A percentile compares a stretch with the other conserved stretches of the same genome.
These are phyloP conservation scores for Trametes pubescens DNA, from an alignment of 1,284 basidiomycete species.

Conservation along the genomic window DNA sequence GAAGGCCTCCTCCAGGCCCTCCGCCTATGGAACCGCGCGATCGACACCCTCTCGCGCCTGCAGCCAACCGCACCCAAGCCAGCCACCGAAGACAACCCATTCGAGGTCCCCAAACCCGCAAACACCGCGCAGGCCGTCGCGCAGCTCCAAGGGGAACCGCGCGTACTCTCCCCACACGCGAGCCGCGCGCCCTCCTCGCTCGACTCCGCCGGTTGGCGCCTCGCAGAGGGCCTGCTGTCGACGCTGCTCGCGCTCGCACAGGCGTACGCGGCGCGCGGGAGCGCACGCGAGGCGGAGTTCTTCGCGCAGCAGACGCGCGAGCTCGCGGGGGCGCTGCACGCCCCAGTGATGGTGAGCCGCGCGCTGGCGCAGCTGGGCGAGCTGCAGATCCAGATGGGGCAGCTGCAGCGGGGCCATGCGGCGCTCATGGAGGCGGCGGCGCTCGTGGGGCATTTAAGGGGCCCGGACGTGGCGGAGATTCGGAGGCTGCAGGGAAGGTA, in stretches of 20 bases:
- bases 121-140: conserved; percentile 9
- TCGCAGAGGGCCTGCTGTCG: conserved; percentile 73
- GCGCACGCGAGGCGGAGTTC: conserved; percentile 83
- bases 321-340: conserved; percentile 71
- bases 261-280: conserved; percentile 75
- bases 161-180: conserved; percentile 35
- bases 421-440: conserved; percentile 61
- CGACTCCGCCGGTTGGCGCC: conserved; percentile 76
- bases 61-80: conserved; percentile 47
- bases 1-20: conserved; percentile 74
- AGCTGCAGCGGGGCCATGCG: conserved; percentile 60
- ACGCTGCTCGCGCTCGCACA: conserved; percentile 71
- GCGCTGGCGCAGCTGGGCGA: conserved; percentile 74
- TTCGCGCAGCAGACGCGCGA: conserved; percentile 79
- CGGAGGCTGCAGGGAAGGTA: conserved; percentile 69
- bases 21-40: conserved; percentile 82
- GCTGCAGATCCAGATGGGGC: conserved; percentile 68
- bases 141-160: conserved; percentile 15
- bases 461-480: conserved; percentile 69
- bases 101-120: conserved; percentile 48
- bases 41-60: conserved; percentile 74
- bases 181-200: conserved; percentile 41
- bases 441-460: conserved; percentile 52
- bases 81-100: conserved; percentile 63
- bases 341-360: conserved; percentile 68